Conservation (phyloP, 2,329 filamentous ascomycete genomes). For the Venturia carpophila region DNA sequence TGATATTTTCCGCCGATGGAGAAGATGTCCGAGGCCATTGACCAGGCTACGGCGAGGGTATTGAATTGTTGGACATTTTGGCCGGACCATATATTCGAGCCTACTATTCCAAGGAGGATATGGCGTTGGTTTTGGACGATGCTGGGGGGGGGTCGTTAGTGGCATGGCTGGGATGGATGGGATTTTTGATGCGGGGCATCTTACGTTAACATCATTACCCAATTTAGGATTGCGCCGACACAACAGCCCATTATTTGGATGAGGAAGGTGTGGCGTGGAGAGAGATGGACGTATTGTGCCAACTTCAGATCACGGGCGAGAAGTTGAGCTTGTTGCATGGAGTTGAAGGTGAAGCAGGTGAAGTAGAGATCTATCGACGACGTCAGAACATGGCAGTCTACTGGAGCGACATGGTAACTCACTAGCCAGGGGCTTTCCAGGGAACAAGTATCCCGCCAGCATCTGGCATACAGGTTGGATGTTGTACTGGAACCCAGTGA, state of each 20-base stretch:
- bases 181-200: constrained; percentile 20
- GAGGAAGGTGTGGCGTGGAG: constrained; percentile 37
- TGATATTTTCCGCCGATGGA: constrained; percentile 34
- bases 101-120: constrained; percentile 34
- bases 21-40: constrained; percentile 32
- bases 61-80: constrained; percentile 40
- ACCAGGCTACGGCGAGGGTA: constrained; percentile 30
- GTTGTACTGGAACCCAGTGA: constrained; percentile 24
- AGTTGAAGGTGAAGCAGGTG: constrained; percentile 31
- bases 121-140: constrained; percentile 37
- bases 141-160: constrained; percentile 32
- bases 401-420: not conserved
- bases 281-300: constrained; percentile 33
- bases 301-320: constrained; percentile 30
- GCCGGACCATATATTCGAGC: constrained; percentile 40
- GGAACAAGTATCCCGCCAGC: constrained; percentile 21
- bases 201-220: constrained; percentile 36
- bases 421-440: constrained; percentile 33
- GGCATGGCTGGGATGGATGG: too few relatives aligned
- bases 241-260: constrained; percentile 34
- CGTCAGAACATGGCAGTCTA: not conserved
- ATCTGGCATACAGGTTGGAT: constrained; percentile 23
- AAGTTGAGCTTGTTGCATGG: constrained; percentile 25
- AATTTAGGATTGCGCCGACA: constrained; percentile 36
- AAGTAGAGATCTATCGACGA: constrained; percentile 35